Base-by-base conservation (phyloP, 495 filamentous ascomycete species). In the Neurospora sp. region DNA sequence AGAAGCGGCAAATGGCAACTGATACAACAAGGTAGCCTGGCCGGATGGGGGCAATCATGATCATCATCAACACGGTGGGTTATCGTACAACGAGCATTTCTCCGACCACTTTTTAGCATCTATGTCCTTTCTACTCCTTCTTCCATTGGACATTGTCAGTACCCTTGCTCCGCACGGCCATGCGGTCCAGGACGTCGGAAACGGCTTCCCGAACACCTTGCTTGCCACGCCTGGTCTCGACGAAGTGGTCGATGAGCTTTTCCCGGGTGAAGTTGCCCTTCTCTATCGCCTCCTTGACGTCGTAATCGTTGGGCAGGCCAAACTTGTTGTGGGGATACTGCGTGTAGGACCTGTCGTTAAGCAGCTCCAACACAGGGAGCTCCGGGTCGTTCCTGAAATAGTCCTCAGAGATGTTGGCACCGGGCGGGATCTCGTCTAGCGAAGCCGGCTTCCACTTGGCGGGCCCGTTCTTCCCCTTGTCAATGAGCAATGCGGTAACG, bases 281-380 rank as follows among this genome's bases (percentile, higher is more conserved):
- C 39, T 74, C 78, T 4, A 94, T 86, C 72, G 89, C 74, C 17
- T 77, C 71, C 84, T 88, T 82, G 24, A 98, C 89, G 24, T 92
- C 86, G n/a, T 74, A 59, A 82, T 99, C 94, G 28, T 81, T 86
- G 54, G 94, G 95, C 36, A 99, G 84, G n/a, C 89, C 90, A 42
- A 84, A 82, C 39, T 82, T 83, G 10, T 78, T 78, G 79, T 92
- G 88, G 3, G 92, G 93, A 80, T 97, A 96, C 28, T 84, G 74
- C n/a, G 74, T 73, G 79, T 92, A 97, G 76, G 89, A 83, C 6
- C 70, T 77, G 37, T 77, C 72, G 59, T 76, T 80, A 66, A 82
- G 78, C 39, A 97, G 84, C 66, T 82, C 11, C 69, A 98, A 78
- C 40, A 74, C 70, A 78, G 76, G 24, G 69, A 77, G 38, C 62